Percentiles rank a stretch among this genome's conserved stretches.
These are phyloP conservation scores for Paradendryphiella salina DNA, from an alignment of 2,329 filamentous ascomycete species.

Conservation along the genomic window DNA sequence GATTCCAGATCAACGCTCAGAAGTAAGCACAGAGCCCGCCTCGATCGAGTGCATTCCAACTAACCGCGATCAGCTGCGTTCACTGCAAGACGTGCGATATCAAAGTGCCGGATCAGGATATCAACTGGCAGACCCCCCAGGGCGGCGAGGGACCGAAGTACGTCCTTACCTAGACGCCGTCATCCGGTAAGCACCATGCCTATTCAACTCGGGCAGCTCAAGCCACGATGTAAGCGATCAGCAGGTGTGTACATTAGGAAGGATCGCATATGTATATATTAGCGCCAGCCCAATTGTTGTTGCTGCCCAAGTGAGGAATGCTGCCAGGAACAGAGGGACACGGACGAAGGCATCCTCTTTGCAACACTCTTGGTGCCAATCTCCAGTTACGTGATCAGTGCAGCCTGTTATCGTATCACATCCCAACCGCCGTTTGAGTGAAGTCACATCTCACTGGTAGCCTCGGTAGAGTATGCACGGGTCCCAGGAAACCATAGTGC, in stretches of 20 bases:
- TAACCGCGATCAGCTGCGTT: slow-evolving; percentile 71
- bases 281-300: slow-evolving; percentile 10
- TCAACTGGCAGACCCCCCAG: slow-evolving; percentile 88
- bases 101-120: slow-evolving; percentile 94
- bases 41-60: slow-evolving; percentile 7
- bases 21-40: slow-evolving; percentile 68
- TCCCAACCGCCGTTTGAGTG: background rate
- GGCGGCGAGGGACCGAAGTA: slow-evolving; percentile 78
- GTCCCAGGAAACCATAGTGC: background rate
- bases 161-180: slow-evolving; percentile 55
- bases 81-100: slow-evolving; percentile 99
- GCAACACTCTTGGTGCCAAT: background rate
- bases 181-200: background rate
- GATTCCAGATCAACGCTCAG: slow-evolving; percentile 97
- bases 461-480: slow-evolving; percentile 1
- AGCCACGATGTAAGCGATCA: background rate
- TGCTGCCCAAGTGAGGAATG: slow-evolving; percentile 16
- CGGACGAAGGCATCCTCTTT: background rate
- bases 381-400: background rate
- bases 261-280: slow-evolving; percentile 7
- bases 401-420: background rate
- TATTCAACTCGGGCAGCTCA: background rate
- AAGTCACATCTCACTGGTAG: slow-evolving; percentile 1
- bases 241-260: slow-evolving; percentile 14
- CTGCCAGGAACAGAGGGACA: background rate